These are phyloP conservation scores for Conticribra guillardii DNA, from an alignment of 108 stramenopile genomes.

Conservation along the genomic window DNA sequence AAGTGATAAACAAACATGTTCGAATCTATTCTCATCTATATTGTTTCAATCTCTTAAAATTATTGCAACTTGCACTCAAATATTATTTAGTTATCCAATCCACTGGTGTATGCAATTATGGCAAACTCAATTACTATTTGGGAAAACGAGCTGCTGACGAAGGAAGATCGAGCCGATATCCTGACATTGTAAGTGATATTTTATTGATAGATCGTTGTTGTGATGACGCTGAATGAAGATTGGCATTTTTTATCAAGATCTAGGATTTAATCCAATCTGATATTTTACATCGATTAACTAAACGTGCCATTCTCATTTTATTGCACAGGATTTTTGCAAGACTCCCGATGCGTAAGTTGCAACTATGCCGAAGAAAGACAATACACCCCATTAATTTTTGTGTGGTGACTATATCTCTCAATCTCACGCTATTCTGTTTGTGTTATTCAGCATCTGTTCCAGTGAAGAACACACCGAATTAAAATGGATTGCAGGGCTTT, in stretches of 20 bases:
- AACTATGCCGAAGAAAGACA: background rate
- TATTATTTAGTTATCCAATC: slow-evolving; percentile 2
- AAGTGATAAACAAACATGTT: too few species aligned
- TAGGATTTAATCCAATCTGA: too few species aligned
- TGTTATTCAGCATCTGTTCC: background rate
- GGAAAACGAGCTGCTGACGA: background rate
- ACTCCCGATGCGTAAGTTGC: background rate
- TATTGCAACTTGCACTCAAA: background rate
- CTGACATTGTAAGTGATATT: background rate
- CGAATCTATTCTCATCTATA: too few species aligned
- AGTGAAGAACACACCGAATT: background rate
- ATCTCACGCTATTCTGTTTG: background rate
- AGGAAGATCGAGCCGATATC: background rate
- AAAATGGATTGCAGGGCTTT: slow-evolving; percentile 4
- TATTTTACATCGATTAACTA: slow-evolving; percentile 8
- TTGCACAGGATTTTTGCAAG: background rate
- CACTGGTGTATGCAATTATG: slow-evolving; percentile 9
- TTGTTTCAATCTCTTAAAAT: background rate
- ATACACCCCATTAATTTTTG: background rate
- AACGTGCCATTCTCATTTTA: background rate
- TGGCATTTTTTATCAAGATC: too few species aligned
- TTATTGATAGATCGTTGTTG: background rate
- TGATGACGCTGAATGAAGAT: background rate
- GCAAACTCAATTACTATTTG: background rate
- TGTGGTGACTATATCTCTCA: too few species aligned